Evolutionary conservation across 345 rosid species (phyloP), one percentile per base, ranked within the genome.

Genomic region (Jatropha curcas): DNA sequence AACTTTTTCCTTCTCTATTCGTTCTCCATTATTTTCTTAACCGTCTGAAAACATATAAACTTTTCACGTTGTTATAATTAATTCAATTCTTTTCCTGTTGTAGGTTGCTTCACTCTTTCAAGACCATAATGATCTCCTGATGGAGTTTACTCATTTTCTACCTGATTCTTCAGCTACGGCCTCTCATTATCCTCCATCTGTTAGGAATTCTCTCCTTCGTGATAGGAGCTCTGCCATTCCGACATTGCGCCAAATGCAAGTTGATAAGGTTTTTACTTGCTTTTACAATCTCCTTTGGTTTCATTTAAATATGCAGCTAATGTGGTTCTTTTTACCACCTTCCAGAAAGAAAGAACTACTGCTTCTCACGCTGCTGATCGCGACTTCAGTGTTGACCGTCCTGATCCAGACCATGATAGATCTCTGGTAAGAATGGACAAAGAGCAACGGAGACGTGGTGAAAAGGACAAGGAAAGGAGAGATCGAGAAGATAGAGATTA

Each of bases 41-140:
- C 17, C 58, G 48, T 28, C 43, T 57, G 25, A 41, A 53, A 51
- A 19, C 55, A 60, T 73, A 53, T 43, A 34, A 22, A 57, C 57
- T 41, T 37, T n/a, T 8, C 60, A 58, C 39, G 59, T 60, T 51
- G 33, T 39, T 43, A 50, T 20, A 66, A 65, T 53, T 66, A 69
- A 66, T 66, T 25, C 25, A 60, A 35, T 52, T 63, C 45, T 22
- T 41, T 66, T 53, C 70, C 45, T 74, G 12, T 78, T 79, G 69
- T 83, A 96, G 99, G 97, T 96, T 75, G 92, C 98, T 68, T 31
- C 82, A 37, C 96, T 96, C 76, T 93, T 96, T 69, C 84, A 82
- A 72, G 97, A 90, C 77, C 99, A 96, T 68, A 55, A 61, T n/a
- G 98, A 96, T 88, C 87, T 96, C 71, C 98, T 96, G 60, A 65